Base-by-base conservation (phyloP, 495 filamentous ascomycete species). In the Xylaria longipes region DNA sequence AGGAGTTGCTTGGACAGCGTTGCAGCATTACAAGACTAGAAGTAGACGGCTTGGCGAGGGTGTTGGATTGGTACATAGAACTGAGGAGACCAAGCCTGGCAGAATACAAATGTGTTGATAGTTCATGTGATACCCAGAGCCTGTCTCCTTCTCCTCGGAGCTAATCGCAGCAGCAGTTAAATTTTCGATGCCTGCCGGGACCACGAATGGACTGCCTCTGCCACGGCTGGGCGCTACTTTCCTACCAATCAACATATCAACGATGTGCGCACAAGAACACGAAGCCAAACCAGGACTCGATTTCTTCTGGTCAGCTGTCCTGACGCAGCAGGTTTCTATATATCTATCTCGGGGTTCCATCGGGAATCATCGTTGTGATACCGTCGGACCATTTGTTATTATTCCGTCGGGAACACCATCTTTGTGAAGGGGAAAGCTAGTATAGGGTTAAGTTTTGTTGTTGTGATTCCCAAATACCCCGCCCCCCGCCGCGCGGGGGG, bases 81-180 rank as follows among this genome's bases (percentile, higher is more conserved):
- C 31, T 37, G 46, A 22, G 48, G 65, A 39, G 15, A 56, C 48
- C 43, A 52, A 66, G 35, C 48, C 65, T 5, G 17, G 65, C 65
- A 41, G 65, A 56, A 67, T 67, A 54, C 46, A 67, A 56, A 22
- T 56, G 46, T 67, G 65, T 67, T 67, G 41, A 65, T 22, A 66
- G 63, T 52, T 9, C 8, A 35, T 52, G 45, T 33, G 62, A 65
- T 48, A 45, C 14, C 27, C 11, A 48, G 27, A 65, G 5, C 41
- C 5, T 25, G 61, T 27, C 25, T 45, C 41, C 27, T n/a, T 50
- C 17, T 66, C 5, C 29, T 65, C 63, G 31, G 17, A 52, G 27
- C 63, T 52, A 50, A 52, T 31, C 15, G 12, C 20, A 6, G 25
- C 63, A 66, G 43, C 17, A 52, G 48, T 56, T 66, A 52, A 29